Evolutionary conservation across 2,329 filamentous ascomycete species (phyloP).

Genomic region (Ophiocordyceps camponoti-saundersi): DNA sequence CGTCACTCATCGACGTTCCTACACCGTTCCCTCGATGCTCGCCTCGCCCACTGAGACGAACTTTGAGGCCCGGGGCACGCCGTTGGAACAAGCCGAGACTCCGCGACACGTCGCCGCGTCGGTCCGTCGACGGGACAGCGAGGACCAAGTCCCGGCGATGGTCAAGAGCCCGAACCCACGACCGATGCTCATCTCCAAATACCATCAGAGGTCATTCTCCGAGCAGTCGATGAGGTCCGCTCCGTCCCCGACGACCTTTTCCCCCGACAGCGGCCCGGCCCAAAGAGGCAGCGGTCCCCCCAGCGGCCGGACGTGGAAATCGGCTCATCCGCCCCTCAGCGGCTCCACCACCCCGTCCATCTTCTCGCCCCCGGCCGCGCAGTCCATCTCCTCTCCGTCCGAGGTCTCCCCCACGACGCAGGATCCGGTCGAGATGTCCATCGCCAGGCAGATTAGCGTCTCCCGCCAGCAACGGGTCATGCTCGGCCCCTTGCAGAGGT

Average conservation of each 20-base stretch:
- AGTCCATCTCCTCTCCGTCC: neutral
- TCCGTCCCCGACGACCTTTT: neutral
- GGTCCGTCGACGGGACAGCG: neutral
- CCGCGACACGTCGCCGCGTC: constrained; percentile 2
- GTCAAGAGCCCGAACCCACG: neutral
- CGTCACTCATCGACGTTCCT: constrained; percentile 29
- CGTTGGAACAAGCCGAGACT: neutral
- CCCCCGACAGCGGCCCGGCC: neutral
- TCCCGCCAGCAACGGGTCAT: constrained; percentile 44
- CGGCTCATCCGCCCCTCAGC: constrained; percentile 1
- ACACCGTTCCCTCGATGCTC: constrained; percentile 34
- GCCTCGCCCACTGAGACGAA: constrained; percentile 22
- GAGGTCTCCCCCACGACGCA: constrained; percentile 3
- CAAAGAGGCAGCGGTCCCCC: neutral
- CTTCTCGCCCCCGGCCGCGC: neutral
- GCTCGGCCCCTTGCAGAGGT: constrained; percentile 32
- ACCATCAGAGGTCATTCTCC: constrained; percentile 1
- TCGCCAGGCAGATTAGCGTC: constrained; percentile 50
- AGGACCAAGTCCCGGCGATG: neutral
- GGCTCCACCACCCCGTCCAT: neutral
- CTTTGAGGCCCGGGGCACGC: constrained; percentile 11
- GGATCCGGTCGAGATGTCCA: constrained; percentile 46
- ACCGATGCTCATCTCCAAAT: constrained; percentile 6
- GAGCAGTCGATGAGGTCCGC: neutral
- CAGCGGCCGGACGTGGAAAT: constrained; percentile 1